Conservation (phyloP, 306 rosid species). For the Boehmeria nivea region DNA sequence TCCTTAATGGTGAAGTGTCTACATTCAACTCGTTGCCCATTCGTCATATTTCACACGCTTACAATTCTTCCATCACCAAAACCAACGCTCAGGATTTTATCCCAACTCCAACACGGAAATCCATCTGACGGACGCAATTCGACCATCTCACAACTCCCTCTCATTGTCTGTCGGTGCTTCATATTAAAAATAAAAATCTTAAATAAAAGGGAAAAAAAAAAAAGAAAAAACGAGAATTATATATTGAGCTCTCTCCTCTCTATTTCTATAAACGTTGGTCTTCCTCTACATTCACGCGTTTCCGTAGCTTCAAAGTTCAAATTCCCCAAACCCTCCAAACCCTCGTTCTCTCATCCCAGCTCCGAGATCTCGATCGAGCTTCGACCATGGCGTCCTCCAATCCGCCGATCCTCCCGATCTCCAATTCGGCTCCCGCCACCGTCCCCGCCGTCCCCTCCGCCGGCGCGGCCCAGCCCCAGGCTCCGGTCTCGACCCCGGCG, state of each 20-base stretch:
- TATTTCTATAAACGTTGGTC: not conserved
- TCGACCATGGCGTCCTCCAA: constrained; percentile 47
- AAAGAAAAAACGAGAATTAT: not conserved
- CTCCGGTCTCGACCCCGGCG: constrained; percentile 50
- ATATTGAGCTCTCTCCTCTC: not conserved
- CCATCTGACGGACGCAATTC: not conserved
- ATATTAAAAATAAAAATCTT: too few relatives aligned
- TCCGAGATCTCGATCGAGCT: too few relatives aligned
- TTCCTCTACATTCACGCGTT: not conserved
- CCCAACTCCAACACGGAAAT: too few relatives aligned
- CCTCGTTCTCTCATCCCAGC: not conserved
- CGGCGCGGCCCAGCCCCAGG: constrained; percentile 34
- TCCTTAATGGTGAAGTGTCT: too few relatives aligned
- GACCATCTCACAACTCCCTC: too few relatives aligned
- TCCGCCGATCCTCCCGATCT: constrained; percentile 55
- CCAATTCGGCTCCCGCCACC: constrained; percentile 27
- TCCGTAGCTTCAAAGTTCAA: not conserved
- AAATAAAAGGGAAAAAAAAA: not conserved
- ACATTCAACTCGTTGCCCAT: not conserved
- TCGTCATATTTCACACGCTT: not conserved
- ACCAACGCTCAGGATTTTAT: not conserved
- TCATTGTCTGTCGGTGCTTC: too few relatives aligned
- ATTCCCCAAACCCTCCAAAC: not conserved
- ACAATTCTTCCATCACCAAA: not conserved
- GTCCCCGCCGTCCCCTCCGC: constrained; percentile 9